Base-by-base conservation (phyloP, 1,139 yeast species). In the Hyphopichia buzzinii region DNA sequence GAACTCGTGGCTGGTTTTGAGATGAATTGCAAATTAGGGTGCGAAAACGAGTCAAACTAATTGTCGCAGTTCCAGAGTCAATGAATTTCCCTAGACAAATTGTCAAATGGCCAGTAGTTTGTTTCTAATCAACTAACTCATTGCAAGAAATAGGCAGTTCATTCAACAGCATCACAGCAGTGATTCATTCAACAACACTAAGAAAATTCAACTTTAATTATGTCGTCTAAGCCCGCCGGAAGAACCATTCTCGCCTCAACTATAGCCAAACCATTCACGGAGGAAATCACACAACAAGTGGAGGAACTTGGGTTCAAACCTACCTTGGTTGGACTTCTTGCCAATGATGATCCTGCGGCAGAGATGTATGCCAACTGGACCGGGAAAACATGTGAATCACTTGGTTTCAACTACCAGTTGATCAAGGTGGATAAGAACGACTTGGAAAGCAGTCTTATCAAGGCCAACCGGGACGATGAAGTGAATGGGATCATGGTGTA, bases 401-500 rank as follows among this genome's bases (percentile, higher is more conserved):
- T 88, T 38, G 98, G 98, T 0, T 89, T 92, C 64, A 68, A 76
- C 23, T 92, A 88, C 57, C 92, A 89, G 55, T 67, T 94, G 46
- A 68, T 88, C 34, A 72, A 74, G 44, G 81, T 84, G 8, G 79
- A 77, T 47, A 87, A 85, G 58, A 95, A 92, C 49, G 85, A 83
- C 27, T 72, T 92, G 43, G 98, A 92, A 59, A 89, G 82, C 46
- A 82, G 81, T 22, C 78, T 92, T 42, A 76, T 89, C 38, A 79
- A 75, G 34, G 97, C 97, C 40, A 92, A 92, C 58, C 71, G 72
- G 23, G 94, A 90, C 52, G 79, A 76, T 37, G 50, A 59, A 1
- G 88, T 92, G 25, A 84, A 88, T 55, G 98, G 98, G 21, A 92
- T 92, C 47, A 89, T 92, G 89, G 92, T 92, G n/a, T 92, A 92